Evolutionary conservation across 2,329 filamentous ascomycete genomes (phyloP).

Genomic region (Tolypocladium sp.): DNA sequence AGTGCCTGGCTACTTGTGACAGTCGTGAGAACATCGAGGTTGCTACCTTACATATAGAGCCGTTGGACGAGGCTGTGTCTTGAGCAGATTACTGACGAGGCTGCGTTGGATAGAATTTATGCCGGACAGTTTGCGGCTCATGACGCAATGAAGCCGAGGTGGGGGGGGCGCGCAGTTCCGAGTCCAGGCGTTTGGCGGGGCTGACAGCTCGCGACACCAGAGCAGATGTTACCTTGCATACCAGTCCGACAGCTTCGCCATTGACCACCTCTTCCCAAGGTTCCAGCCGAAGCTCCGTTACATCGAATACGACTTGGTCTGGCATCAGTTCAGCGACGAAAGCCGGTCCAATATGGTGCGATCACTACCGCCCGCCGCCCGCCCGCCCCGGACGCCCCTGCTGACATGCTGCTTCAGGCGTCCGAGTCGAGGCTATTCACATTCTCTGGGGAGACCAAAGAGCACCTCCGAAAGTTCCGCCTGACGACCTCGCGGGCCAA

Average conservation of each 20-base stretch:
- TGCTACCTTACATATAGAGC: neutral
- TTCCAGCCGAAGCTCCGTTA: neutral
- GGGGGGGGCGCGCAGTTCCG: neutral
- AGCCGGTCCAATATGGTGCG: neutral
- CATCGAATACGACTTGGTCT: neutral
- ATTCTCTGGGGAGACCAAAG: slow-evolving; percentile 83
- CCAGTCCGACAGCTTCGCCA: neutral
- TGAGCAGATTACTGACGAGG: neutral
- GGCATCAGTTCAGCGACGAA: neutral
- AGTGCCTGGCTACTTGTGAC: slow-evolving; percentile 63
- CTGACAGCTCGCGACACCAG: neutral
- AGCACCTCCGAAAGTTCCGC: slow-evolving; percentile 89
- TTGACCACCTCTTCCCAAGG: neutral
- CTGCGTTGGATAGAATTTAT: neutral
- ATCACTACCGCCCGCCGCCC: neutral
- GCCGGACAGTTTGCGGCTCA: neutral
- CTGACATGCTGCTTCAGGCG: slow-evolving; percentile 18
- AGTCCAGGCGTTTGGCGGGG: neutral
- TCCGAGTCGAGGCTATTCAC: slow-evolving; percentile 88
- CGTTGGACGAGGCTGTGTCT: neutral
- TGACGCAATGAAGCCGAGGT: neutral
- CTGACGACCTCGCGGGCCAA: slow-evolving; percentile 81
- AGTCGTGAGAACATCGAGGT: slow-evolving; percentile 65
- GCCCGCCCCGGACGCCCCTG: neutral
- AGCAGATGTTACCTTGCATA: neutral